Evolutionary conservation across 2,329 filamentous ascomycete genomes (phyloP).

Genomic region (Alternaria conjuncta): DNA sequence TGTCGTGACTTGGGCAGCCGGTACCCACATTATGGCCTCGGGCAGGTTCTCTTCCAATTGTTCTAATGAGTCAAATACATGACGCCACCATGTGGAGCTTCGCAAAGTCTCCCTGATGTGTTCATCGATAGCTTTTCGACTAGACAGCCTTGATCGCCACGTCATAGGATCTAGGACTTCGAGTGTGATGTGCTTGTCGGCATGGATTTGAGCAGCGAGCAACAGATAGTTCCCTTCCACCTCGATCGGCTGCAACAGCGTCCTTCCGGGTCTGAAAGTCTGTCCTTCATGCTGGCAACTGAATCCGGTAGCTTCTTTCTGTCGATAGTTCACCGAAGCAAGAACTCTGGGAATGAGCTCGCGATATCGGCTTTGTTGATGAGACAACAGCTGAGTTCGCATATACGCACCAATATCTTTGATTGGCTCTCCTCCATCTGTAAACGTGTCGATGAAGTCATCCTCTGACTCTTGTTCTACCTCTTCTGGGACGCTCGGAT

Average conservation of each 20-base stretch:
- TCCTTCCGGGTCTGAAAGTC: slow-evolving; percentile 9
- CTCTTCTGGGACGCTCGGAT: neutral
- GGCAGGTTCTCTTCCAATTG: neutral
- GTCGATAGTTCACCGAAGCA: slow-evolving; percentile 11
- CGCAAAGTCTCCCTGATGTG: neutral
- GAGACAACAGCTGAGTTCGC: neutral
- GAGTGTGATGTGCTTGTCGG: slow-evolving; percentile 4
- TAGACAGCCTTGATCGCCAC: neutral
- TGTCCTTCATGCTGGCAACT: slow-evolving; percentile 1
- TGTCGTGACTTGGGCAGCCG: slow-evolving; percentile 3
- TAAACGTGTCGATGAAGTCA: slow-evolving; percentile 5
- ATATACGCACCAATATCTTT: neutral
- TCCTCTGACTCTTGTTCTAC: neutral
- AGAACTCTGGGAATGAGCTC: slow-evolving; percentile 12
- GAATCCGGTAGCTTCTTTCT: slow-evolving; percentile 5
- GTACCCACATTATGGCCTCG: slow-evolving; percentile 1
- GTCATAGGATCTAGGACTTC: slow-evolving; percentile 12
- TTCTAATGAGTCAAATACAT: neutral
- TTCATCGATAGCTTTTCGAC: neutral
- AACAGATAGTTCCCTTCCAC: neutral
- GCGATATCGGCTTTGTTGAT: neutral
- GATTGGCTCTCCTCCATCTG: neutral
- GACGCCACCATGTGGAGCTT: neutral
- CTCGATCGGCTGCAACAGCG: neutral
- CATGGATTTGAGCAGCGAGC: neutral